Conservation (phyloP, 352 stramenopile species). For the Pythium angustatum region DNA sequence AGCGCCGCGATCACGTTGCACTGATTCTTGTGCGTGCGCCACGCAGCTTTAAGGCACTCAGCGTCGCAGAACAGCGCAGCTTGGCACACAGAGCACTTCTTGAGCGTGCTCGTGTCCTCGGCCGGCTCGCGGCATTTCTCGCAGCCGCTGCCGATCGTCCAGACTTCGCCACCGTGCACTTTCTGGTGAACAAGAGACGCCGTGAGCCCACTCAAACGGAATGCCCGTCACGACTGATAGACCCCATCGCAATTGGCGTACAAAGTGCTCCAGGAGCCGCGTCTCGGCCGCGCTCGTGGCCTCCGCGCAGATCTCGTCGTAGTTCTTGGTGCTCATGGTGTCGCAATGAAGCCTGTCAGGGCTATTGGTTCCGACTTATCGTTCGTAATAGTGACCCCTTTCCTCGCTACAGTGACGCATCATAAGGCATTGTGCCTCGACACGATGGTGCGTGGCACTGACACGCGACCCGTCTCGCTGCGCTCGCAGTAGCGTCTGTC, state of each 20-base stretch:
- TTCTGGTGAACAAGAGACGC: constrained; percentile 36
- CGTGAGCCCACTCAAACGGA: neutral
- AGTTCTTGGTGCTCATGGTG: constrained; percentile 37
- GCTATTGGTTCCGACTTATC: constrained; percentile 1
- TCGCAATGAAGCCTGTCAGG: no score
- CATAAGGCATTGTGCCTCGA: constrained; percentile 38
- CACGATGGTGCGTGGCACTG: constrained; percentile 34
- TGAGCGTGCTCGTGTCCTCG: constrained; percentile 47
- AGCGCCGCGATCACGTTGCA: constrained; percentile 62
- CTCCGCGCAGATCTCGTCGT: constrained; percentile 67
- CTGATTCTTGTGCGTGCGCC: constrained; percentile 60
- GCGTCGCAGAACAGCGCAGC: constrained; percentile 62
- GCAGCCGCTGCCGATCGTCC: constrained; percentile 61
- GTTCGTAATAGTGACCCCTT: constrained; percentile 15
- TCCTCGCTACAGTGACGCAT: constrained; percentile 33
- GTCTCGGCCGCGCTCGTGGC: constrained; percentile 60
- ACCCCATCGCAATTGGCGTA: constrained; percentile 14
- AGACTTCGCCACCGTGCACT: constrained; percentile 70
- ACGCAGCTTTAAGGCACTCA: constrained; percentile 61
- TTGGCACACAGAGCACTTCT: constrained; percentile 66
- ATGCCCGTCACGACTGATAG: no score
- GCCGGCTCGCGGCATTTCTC: constrained; percentile 53
- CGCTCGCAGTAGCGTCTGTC: neutral
- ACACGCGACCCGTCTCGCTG: constrained; percentile 20
- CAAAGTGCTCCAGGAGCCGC: constrained; percentile 73